These are phyloP conservation scores for Monosporascus sp. DNA, from an alignment of 2,329 filamentous ascomycete species.

Conservation along the genomic window DNA sequence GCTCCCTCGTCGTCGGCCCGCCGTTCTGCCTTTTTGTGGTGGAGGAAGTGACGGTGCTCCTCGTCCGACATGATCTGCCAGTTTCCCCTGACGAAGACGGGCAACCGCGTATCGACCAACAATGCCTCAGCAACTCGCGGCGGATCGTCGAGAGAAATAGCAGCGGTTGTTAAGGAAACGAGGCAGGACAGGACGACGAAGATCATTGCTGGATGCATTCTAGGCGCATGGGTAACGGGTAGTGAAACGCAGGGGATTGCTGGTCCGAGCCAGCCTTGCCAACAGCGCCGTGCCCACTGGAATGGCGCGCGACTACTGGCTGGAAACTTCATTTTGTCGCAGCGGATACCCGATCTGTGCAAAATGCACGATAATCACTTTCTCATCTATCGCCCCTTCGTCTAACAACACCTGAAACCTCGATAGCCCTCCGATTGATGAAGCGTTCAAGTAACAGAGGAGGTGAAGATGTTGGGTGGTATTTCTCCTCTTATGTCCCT, in stretches of 20 bases:
- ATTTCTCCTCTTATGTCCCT: background rate
- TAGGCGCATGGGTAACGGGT: conserved; percentile 10
- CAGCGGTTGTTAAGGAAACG: conserved; percentile 16
- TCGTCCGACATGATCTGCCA: conserved; percentile 34
- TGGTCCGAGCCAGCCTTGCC: conserved; percentile 9
- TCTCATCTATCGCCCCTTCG: conserved; percentile 1
- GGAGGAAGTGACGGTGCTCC: conserved; percentile 25
- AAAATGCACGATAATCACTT: conserved; percentile 17
- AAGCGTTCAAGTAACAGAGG: background rate
- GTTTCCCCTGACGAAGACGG: conserved; percentile 26
- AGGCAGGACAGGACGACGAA: conserved; percentile 25
- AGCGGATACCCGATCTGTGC: conserved; percentile 18
- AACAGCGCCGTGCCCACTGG: conserved; percentile 8
- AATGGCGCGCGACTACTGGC: conserved; percentile 9
- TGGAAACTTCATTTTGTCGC: conserved; percentile 13
- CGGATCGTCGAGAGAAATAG: conserved; percentile 19
- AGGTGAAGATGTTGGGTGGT: background rate
- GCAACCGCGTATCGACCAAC: conserved; percentile 31
- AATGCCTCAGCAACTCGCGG: conserved; percentile 26
- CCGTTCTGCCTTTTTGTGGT: conserved; percentile 6
- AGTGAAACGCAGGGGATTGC: conserved; percentile 19
- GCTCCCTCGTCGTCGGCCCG: conserved; percentile 4
- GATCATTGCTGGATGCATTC: conserved; percentile 25
- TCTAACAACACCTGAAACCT: no score
- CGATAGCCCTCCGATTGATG: no score